phyloP scores from a whole-genome alignment of 306 rosid genomes.

The Cucumis sativus region Cucumber_9930_V3 NC_026661.2:17545001-17545500 shows the following conservation, averaged over 20 bases:
- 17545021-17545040: constrained; percentile 59
- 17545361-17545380: no score
- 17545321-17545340: no score
- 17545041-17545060: constrained; percentile 78
- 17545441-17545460: no score
- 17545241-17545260: constrained; percentile 19
- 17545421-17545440: no score
- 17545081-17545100: constrained; percentile 70
- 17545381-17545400: no score
- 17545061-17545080: constrained; percentile 50
- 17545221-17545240: constrained; percentile 78
- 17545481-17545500: no score
- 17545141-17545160: constrained; percentile 50
- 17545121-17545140: constrained; percentile 54
- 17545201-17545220: constrained; percentile 72
- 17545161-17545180: constrained; percentile 72
- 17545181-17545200: constrained; percentile 63
- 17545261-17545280: neutral
- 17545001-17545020: constrained; percentile 30
- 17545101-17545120: constrained; percentile 33
- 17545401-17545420: no score
- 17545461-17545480: no score
- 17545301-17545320: no score
- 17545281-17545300: no score
- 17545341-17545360: no score